Base-by-base conservation (phyloP, 192 early-diverging fungal species). In the Helicostylum pulchrum region DNA sequence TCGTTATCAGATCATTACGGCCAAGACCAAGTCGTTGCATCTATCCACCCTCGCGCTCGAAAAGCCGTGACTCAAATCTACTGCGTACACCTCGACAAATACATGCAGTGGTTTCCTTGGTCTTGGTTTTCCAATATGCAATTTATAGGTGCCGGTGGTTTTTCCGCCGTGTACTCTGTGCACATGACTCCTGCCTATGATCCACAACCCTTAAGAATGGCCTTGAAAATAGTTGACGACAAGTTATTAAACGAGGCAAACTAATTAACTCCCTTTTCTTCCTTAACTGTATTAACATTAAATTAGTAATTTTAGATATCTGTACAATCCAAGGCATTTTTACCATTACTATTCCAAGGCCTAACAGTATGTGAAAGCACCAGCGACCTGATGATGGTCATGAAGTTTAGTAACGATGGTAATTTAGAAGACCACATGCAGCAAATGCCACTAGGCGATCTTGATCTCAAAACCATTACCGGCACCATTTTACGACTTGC, bases 371-470 rank as follows among this genome's bases (percentile, higher is more conserved):
- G 62, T 23, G 73, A 70, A 48, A 70, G 53, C 9, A 73, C 66
- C 0, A 66, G 73, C 2, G 73, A 78, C 30, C 44, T 78, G 12
- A 75, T 78, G 69, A 68, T 78, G 66, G 70, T 78, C 6, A 75
- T 75, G 66, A 71, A 74, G 32, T 70, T 75, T 52, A 69, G 65
- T 17, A 61, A 65, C 7, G 68, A 61, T 53, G 77, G 77, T 0
- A 67, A 78, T 54, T 43, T 78, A 2, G 64, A 64, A 45, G 58
- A 66, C 20, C 65, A 68, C 53, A 67, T 74, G 59, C 73, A 72
- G 17, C 65, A 65, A 44, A 32, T 61, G 34, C 56, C 60, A 7
- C 48, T 66, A 26, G 61, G 59, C 3, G 70, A 64, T 32, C 70
- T 70, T 31, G 72, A 74, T 45, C 34, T 71, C 34, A 61, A 62